phyloP scores from a whole-genome alignment of 1,139 yeast species.

The Blastobotrys petasosporus region DNA sequence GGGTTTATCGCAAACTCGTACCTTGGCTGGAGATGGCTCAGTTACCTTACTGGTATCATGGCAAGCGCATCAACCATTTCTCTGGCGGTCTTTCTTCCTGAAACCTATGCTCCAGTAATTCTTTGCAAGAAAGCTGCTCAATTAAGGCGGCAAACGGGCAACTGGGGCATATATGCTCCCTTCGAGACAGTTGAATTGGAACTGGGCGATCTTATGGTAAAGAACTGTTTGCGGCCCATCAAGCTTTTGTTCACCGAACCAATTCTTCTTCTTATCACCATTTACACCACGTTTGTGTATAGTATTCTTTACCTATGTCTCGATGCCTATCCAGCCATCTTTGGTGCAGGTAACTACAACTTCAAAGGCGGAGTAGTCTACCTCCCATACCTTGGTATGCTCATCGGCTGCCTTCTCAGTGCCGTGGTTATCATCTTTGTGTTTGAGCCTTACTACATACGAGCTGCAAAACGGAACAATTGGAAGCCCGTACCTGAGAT shows the following conservation, averaged over 20 bases:
- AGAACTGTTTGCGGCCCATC: slow-evolving; percentile 65
- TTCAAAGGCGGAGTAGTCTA: slow-evolving; percentile 50
- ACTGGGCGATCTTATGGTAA: slow-evolving; percentile 60
- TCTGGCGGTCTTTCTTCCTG: slow-evolving; percentile 33
- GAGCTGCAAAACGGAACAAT: slow-evolving; percentile 41
- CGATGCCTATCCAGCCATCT: slow-evolving; percentile 75
- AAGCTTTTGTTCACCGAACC: slow-evolving; percentile 68
- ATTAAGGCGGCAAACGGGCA: slow-evolving; percentile 45
- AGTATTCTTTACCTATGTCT: slow-evolving; percentile 76
- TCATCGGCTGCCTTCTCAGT: slow-evolving; percentile 38
- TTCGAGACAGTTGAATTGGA: slow-evolving; percentile 66
- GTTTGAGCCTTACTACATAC: slow-evolving; percentile 35
- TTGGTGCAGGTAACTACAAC: slow-evolving; percentile 48
- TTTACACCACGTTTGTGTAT: slow-evolving; percentile 78
- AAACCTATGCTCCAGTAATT: slow-evolving; percentile 44
- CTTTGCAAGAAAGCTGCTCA: slow-evolving; percentile 41
- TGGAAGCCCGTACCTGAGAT: slow-evolving; percentile 72
- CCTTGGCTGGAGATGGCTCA: slow-evolving; percentile 52
- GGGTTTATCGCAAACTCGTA: slow-evolving; percentile 29
- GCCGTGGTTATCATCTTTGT: slow-evolving; percentile 22
- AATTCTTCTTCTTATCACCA: slow-evolving; percentile 56
- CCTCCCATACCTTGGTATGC: slow-evolving; percentile 38
- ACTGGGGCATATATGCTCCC: slow-evolving; percentile 82
- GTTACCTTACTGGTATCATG: slow-evolving; percentile 46
- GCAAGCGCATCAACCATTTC: slow-evolving; percentile 31